Conservation (phyloP, 345 rosid genomes). For the Salix arbutifolia region DNA sequence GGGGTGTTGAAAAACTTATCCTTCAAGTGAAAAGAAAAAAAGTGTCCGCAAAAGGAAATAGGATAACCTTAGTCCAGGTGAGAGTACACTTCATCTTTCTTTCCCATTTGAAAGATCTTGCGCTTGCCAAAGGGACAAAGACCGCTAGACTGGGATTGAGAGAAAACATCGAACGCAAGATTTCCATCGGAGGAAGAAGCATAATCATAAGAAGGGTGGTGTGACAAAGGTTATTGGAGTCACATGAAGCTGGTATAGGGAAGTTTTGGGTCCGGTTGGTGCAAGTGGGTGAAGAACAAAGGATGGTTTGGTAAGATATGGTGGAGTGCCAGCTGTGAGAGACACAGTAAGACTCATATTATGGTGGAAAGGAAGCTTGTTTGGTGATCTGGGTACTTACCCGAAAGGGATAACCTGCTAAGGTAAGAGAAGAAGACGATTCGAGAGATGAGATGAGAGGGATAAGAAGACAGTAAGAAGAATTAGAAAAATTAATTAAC, state of each 20-base stretch:
- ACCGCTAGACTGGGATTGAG: no score
- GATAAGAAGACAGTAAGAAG: no score
- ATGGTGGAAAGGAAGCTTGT: slow-evolving; percentile 74
- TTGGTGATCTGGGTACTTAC: slow-evolving; percentile 45
- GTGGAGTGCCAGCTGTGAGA: slow-evolving; percentile 78
- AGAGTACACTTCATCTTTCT: no score
- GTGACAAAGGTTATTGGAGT: slow-evolving; percentile 65
- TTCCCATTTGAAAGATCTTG: no score
- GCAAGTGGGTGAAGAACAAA: slow-evolving; percentile 67
- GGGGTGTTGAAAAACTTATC: no score
- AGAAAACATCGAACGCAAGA: slow-evolving; percentile 62
- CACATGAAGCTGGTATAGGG: slow-evolving; percentile 77
- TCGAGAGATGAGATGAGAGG: no score
- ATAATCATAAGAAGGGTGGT: slow-evolving; percentile 79
- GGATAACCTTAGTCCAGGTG: no score
- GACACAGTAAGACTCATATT: slow-evolving; percentile 71
- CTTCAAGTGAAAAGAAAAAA: no score
- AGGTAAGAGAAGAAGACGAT: no score
- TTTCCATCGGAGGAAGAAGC: slow-evolving; percentile 78
- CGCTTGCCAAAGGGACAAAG: no score
- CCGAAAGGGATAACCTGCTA: slow-evolving; percentile 29
- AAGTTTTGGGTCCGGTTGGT: slow-evolving; percentile 61
- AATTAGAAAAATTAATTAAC: no score
- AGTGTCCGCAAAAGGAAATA: no score
- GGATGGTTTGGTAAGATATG: slow-evolving; percentile 63